Conservation (phyloP, 495 filamentous ascomycete species). For the Penicillium angulare region DNA sequence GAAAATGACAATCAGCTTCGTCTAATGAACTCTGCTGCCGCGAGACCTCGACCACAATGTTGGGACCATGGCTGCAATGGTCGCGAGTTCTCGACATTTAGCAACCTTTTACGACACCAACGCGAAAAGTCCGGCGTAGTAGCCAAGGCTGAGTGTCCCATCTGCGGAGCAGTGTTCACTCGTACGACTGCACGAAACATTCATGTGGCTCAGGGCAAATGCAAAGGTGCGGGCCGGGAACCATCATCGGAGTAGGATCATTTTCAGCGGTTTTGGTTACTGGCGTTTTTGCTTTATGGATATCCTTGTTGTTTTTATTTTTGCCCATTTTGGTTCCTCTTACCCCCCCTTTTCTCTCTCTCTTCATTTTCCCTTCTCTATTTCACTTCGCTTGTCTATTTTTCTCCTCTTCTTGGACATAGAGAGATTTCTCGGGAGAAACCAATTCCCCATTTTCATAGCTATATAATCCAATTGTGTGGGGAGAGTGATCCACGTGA, state of each 20-base stretch:
- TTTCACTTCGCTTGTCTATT: neutral
- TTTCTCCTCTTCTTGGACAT: slow-evolving; percentile 1
- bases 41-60: slow-evolving; percentile 84
- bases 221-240: slow-evolving; percentile 54
- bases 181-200: slow-evolving; percentile 88
- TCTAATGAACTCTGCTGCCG: slow-evolving; percentile 69
- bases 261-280: neutral
- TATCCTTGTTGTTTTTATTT: neutral
- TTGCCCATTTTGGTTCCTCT: neutral
- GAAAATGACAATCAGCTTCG: slow-evolving; percentile 56
- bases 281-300: slow-evolving; percentile 5
- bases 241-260: slow-evolving; percentile 25
- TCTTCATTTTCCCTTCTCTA: neutral
- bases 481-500: slow-evolving; percentile 9
- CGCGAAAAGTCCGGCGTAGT: slow-evolving; percentile 91
- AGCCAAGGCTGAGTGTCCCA: slow-evolving; percentile 78
- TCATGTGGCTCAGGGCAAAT: slow-evolving; percentile 86
- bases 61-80: slow-evolving; percentile 97
- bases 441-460: neutral
- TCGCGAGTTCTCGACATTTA: slow-evolving; percentile 91
- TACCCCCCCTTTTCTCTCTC: neutral
- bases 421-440: slow-evolving; percentile 8
- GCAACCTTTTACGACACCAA: slow-evolving; percentile 88
- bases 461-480: neutral
- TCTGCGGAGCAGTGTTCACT: slow-evolving; percentile 89